Evolutionary conservation across 208 protist species (phyloP).

Genomic region (Acanthamoeba royreba): DNA sequence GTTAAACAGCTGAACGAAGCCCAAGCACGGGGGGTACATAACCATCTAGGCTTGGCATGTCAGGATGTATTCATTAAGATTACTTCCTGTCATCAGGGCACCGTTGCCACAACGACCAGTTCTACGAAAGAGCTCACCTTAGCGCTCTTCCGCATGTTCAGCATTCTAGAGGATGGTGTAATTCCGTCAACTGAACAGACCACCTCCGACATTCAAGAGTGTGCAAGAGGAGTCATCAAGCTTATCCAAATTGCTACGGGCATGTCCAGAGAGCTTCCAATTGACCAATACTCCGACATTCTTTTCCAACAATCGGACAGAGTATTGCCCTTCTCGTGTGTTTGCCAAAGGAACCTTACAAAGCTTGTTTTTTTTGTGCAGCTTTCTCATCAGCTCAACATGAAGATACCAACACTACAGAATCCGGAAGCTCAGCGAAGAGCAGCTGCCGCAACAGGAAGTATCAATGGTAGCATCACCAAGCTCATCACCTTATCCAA

Average conservation of each 20-base stretch:
- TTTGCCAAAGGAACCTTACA: too few species aligned
- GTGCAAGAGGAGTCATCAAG: neutral
- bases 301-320: neutral
- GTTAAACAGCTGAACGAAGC: neutral
- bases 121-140: neutral
- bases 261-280: neutral
- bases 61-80: neutral
- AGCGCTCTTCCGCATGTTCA: neutral
- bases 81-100: neutral
- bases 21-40: neutral
- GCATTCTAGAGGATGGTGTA: neutral
- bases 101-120: neutral
- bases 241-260: neutral
- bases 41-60: neutral
- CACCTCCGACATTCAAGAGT: neutral
- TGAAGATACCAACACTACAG: neutral
- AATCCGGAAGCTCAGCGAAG: neutral
- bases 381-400: neutral
- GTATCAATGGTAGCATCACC: neutral
- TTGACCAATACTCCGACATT: neutral
- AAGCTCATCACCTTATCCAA: neutral
- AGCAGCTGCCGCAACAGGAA: neutral
- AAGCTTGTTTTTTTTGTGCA: neutral
- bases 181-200: neutral
- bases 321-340: neutral